phyloP scores from a whole-genome alignment of 768 basidiomycete species.

The Macrolepiota dolichaula region DNA sequence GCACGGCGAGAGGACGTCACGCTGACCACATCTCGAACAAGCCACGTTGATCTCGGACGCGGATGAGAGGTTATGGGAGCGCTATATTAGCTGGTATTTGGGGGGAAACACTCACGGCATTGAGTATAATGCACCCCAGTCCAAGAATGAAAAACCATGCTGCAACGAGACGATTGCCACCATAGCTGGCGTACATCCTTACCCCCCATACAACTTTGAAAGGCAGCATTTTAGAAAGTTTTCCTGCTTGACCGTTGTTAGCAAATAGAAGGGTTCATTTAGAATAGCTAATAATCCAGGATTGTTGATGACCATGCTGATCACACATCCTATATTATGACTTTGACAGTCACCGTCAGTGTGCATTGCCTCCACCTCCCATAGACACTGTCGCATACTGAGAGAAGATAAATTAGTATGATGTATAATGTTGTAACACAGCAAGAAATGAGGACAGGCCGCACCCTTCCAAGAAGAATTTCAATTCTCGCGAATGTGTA shows the following conservation, averaged over 20 bases:
- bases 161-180: too few relatives aligned
- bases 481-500: background rate
- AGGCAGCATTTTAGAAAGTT: background rate
- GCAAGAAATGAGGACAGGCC: background rate
- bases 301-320: background rate
- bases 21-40: background rate
- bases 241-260: background rate
- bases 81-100: too few relatives aligned
- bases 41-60: background rate
- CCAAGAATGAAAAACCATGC: too few relatives aligned
- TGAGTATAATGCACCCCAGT: too few relatives aligned
- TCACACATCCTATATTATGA: background rate
- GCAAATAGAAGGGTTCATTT: background rate
- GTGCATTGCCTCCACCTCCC: background rate
- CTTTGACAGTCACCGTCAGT: background rate
- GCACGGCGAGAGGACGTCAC: background rate
- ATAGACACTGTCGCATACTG: background rate
- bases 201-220: background rate
- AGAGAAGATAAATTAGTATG: background rate
- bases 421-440: too few relatives aligned
- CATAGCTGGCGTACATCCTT: too few relatives aligned
- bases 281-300: background rate
- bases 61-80: too few relatives aligned
- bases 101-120: too few relatives aligned
- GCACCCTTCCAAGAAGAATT: constrained; percentile 2